Evolutionary conservation across 805 yeast species (phyloP).

Genomic region (Saturnispora bothae): DNA sequence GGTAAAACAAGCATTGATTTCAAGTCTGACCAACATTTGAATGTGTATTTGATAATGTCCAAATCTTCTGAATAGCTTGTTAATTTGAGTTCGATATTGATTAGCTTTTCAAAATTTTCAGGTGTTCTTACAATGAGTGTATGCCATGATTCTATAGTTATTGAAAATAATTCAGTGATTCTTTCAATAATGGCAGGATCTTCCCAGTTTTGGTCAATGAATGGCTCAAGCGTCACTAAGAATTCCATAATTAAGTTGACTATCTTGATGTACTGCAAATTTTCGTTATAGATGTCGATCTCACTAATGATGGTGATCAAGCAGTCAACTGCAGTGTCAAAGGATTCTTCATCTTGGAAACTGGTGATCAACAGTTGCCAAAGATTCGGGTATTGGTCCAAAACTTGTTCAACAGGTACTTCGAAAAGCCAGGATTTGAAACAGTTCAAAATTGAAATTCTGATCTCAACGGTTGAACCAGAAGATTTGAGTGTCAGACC

Average conservation of each 20-base stretch:
- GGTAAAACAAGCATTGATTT: conserved; percentile 60
- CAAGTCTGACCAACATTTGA: conserved; percentile 82
- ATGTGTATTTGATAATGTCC: conserved; percentile 83
- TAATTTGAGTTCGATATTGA: conserved; percentile 59
- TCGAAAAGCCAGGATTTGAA: conserved; percentile 88
- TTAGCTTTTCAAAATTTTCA: conserved; percentile 56
- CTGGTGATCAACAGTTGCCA: conserved; percentile 61
- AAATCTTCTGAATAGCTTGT: conserved; percentile 71
- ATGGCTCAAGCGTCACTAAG: conserved; percentile 49
- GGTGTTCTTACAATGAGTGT: conserved; percentile 70
- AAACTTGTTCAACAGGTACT: conserved; percentile 61
- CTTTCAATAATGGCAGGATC: conserved; percentile 62
- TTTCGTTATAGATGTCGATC: conserved; percentile 58
- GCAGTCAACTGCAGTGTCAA: conserved; percentile 82
- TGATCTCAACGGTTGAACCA: conserved; percentile 35
- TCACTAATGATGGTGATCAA: conserved; percentile 72
- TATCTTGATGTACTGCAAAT: conserved; percentile 29
- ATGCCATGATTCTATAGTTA: conserved; percentile 96
- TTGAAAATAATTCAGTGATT: conserved; percentile 68
- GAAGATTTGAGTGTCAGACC: conserved; percentile 30
- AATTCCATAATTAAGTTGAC: conserved; percentile 37
- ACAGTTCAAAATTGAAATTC: conserved; percentile 66
- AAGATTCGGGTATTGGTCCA: conserved; percentile 47
- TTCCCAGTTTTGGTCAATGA: conserved; percentile 37
- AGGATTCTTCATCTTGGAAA: conserved; percentile 46